phyloP scores from a whole-genome alignment of 202 grass and related monocot genomes.

The Sporobolus alterniflorus region DNA sequence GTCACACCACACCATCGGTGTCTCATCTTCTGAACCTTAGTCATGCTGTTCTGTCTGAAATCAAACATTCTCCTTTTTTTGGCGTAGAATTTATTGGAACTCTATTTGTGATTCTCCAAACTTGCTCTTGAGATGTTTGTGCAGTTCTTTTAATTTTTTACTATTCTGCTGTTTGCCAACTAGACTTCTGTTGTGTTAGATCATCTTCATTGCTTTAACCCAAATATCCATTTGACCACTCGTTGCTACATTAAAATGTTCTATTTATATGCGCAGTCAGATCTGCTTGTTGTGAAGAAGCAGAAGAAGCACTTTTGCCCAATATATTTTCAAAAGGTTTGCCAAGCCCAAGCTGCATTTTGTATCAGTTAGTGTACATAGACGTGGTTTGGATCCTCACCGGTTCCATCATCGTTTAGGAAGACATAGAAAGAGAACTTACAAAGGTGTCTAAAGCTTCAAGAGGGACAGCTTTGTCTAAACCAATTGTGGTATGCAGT shows the following conservation, averaged over 20 bases:
- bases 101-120: neutral
- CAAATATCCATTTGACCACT: conserved; percentile 1
- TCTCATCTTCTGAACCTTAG: conserved; percentile 29
- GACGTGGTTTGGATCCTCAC: conserved; percentile 1
- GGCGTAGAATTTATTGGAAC: neutral
- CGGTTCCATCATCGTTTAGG: conserved; percentile 40
- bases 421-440: conserved; percentile 99
- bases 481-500: conserved; percentile 76
- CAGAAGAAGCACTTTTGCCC: conserved; percentile 93
- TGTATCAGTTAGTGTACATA: neutral
- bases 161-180: neutral
- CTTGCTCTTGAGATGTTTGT: conserved; percentile 16
- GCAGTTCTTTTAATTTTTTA: neutral
- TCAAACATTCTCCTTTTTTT: neutral
- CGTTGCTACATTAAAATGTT: neutral
- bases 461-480: conserved; percentile 69
- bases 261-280: conserved; percentile 68
- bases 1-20: neutral
- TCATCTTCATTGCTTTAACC: neutral
- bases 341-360: conserved; percentile 4
- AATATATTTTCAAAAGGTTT: conserved; percentile 98
- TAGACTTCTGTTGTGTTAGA: conserved; percentile 7
- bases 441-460: conserved; percentile 55
- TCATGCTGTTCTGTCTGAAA: neutral
- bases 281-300: conserved; percentile 92